phyloP scores from a whole-genome alignment of 805 yeast genomes.

The Jamesozyma gamospora region DNA sequence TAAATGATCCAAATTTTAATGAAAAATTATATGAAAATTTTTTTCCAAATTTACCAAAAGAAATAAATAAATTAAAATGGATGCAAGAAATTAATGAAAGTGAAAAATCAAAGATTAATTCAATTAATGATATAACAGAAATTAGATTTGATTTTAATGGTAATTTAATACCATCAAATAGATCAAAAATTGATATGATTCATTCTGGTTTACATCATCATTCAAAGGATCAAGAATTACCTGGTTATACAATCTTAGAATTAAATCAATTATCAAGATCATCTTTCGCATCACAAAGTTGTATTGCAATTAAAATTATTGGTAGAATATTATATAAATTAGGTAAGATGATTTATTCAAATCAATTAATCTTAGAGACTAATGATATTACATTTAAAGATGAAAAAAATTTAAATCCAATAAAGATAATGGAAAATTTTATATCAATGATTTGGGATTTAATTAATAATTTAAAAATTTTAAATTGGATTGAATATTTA shows the following conservation, averaged over 20 bases:
- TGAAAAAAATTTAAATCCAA: slow-evolving; percentile 31
- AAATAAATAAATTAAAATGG: slow-evolving; percentile 80
- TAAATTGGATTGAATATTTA: slow-evolving; percentile 57
- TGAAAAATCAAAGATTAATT: slow-evolving; percentile 16
- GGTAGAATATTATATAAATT: slow-evolving; percentile 82
- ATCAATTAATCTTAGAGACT: slow-evolving; percentile 41
- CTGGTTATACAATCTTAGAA: slow-evolving; percentile 87
- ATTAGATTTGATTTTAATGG: slow-evolving; percentile 87
- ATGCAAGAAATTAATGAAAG: slow-evolving; percentile 57
- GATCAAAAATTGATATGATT: slow-evolving; percentile 40
- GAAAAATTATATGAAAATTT: slow-evolving; percentile 72
- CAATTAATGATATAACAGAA: slow-evolving; percentile 45
- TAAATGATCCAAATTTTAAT: slow-evolving; percentile 70
- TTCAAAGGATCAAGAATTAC: slow-evolving; percentile 74
- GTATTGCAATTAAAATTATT: slow-evolving; percentile 73
- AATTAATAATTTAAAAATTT: slow-evolving; percentile 48
- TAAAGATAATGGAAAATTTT: slow-evolving; percentile 28
- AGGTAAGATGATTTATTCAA: slow-evolving; percentile 51
- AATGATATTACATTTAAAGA: slow-evolving; percentile 31
- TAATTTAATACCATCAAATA: slow-evolving; percentile 51
- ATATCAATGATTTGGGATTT: slow-evolving; percentile 57
- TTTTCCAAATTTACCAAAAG: slow-evolving; percentile 83
- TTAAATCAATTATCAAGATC: slow-evolving; percentile 72
- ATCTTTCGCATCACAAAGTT: slow-evolving; percentile 72
- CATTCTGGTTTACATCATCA: slow-evolving; percentile 82